A percentile compares a stretch with the other conserved stretches of the same genome.
Conservation (phyloP, 2,329 filamentous ascomycete species). For the Ceratocystis huliohia region DNA sequence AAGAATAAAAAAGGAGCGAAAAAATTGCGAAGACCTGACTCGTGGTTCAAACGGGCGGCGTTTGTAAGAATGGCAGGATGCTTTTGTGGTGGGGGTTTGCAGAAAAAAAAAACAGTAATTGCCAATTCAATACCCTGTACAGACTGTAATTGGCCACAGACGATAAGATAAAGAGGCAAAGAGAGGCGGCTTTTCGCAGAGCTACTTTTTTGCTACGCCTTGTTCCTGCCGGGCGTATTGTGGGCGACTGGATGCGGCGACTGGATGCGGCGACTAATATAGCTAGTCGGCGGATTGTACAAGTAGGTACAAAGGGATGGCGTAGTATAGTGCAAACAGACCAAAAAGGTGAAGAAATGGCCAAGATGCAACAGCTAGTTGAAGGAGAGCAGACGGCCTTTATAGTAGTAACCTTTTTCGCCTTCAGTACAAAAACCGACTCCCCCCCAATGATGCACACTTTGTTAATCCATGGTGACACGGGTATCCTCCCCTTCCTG, state of each 20-base stretch:
- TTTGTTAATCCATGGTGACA: neutral
- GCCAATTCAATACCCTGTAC: neutral
- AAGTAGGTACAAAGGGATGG: neutral
- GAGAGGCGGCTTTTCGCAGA: neutral
- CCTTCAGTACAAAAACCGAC: neutral
- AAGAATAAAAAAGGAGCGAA: constrained; percentile 4
- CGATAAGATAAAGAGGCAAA: constrained; percentile 18
- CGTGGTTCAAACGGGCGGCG: constrained; percentile 10
- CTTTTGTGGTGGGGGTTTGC: constrained; percentile 12
- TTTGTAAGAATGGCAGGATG: constrained; percentile 11
- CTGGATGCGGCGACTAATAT: neutral
- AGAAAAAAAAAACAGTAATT: constrained; percentile 12
- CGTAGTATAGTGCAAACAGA: no score
- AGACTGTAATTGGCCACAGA: constrained; percentile 14
- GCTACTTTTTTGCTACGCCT: neutral
- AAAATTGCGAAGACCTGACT: neutral
- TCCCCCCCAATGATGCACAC: neutral
- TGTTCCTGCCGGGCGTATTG: constrained; percentile 6
- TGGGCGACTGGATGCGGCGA: neutral
- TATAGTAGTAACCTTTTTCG: no score
- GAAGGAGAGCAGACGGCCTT: no score
- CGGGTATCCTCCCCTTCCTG: neutral
- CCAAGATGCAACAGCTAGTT: no score
- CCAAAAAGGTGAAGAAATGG: no score
- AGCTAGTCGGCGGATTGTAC: neutral